These are phyloP conservation scores for Aphanomyces euteiches DNA, from an alignment of 352 stramenopile species.

Conservation along the genomic window DNA sequence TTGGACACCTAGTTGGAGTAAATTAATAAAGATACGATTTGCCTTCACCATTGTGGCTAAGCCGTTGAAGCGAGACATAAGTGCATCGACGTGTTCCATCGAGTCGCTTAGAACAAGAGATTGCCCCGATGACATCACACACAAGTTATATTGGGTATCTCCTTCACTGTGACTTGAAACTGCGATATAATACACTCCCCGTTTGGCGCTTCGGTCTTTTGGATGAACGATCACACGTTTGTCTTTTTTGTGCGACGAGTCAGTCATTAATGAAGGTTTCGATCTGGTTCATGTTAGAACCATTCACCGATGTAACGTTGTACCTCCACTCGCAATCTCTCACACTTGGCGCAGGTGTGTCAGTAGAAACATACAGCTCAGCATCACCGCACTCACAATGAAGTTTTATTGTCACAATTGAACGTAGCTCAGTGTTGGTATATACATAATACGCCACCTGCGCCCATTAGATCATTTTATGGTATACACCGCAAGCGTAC, in stretches of 20 bases:
- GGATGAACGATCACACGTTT: conserved; percentile 20
- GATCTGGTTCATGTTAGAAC: background rate
- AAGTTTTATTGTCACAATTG: conserved; percentile 23
- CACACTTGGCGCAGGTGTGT: conserved; percentile 11
- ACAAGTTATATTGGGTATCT: background rate
- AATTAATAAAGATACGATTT: background rate
- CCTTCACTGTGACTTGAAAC: background rate
- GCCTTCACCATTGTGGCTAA: conserved; percentile 16
- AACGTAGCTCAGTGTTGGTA: background rate
- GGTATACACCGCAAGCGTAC: background rate
- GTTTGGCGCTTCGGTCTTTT: conserved; percentile 9
- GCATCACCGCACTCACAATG: background rate
- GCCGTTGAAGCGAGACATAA: conserved; percentile 22
- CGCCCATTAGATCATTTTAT: background rate
- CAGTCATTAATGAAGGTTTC: background rate
- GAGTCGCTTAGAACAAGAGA: background rate
- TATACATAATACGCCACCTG: conserved; percentile 17
- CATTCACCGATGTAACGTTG: background rate
- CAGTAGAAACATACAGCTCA: conserved; percentile 20
- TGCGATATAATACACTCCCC: background rate
- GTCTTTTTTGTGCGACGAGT: background rate
- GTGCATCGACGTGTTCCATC: conserved; percentile 17
- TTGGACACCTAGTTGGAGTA: conserved; percentile 4
- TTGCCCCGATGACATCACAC: conserved; percentile 25
- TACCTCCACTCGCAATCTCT: conserved; percentile 26